phyloP scores from a whole-genome alignment of 2,329 filamentous ascomycete genomes.

The Colletotrichum sp. region DNA sequence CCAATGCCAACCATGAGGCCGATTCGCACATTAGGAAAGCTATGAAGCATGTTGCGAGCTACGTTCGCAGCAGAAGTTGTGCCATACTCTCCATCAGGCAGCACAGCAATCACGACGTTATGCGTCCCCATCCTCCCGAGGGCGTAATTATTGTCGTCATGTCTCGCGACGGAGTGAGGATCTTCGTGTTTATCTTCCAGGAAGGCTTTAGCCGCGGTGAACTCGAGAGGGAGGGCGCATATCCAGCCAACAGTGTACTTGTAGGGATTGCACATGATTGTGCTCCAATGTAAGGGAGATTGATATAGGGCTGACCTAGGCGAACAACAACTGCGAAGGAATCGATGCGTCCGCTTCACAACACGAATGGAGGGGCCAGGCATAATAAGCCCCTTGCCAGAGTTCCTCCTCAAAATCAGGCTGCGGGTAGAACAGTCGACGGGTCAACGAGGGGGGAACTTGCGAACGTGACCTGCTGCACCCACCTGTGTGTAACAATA shows the following conservation, averaged over 20 bases:
- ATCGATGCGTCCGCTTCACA: too few relatives aligned
- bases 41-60: slow-evolving; percentile 31
- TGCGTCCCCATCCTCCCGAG: neutral
- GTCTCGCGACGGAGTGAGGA: neutral
- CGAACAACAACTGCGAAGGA: too few relatives aligned
- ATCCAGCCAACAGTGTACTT: neutral
- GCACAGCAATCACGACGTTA: neutral
- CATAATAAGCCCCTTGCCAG: too few relatives aligned
- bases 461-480: too few relatives aligned
- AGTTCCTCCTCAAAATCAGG: too few relatives aligned
- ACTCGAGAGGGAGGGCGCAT: neutral
- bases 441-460: too few relatives aligned
- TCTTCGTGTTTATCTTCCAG: neutral
- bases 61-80: slow-evolving; percentile 18
- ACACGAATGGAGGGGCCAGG: too few relatives aligned
- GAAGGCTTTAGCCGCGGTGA: neutral
- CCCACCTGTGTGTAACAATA: too few relatives aligned
- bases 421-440: too few relatives aligned
- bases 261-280: too few relatives aligned
- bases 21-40: slow-evolving; percentile 33
- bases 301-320: too few relatives aligned
- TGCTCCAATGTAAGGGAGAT: too few relatives aligned
- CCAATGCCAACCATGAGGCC: slow-evolving; percentile 39
- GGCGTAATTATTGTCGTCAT: neutral
- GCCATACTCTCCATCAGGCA: slow-evolving; percentile 19